A percentile compares a stretch with the other conserved stretches of the same genome.
phyloP scores from a whole-genome alignment of 1,284 basidiomycete species.

The Fomes fomentarius region DNA sequence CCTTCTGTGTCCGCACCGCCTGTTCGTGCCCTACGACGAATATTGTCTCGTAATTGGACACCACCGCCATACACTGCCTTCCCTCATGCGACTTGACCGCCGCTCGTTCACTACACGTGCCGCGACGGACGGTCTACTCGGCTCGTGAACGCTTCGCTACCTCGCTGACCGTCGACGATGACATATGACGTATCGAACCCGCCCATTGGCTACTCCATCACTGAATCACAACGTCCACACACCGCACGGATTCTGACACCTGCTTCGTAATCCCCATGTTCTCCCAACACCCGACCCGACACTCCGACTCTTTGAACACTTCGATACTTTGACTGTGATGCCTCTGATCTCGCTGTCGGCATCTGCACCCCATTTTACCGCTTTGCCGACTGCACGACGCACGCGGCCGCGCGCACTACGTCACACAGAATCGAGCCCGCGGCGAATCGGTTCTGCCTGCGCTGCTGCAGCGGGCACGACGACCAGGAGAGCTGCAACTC shows the following conservation, averaged over 20 bases:
- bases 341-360: background rate
- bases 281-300: background rate
- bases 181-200: no score
- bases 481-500: slow-evolving; percentile 57
- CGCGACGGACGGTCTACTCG: slow-evolving; percentile 8
- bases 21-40: background rate
- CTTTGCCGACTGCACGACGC: background rate
- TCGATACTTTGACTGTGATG: background rate
- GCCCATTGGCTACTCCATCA: background rate
- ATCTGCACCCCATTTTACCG: background rate
- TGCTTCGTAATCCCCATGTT: background rate
- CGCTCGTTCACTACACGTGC: slow-evolving; percentile 13
- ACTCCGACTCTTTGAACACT: background rate
- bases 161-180: slow-evolving; percentile 5
- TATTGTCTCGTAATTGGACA: slow-evolving; percentile 11
- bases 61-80: slow-evolving; percentile 12
- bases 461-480: slow-evolving; percentile 45
- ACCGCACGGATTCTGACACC: background rate
- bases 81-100: slow-evolving; percentile 2
- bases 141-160: slow-evolving; percentile 9
- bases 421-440: slow-evolving; percentile 49
- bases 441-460: slow-evolving; percentile 49
- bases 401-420: slow-evolving; percentile 3
- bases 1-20: background rate
- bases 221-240: background rate